Evolutionary conservation across 306 rosid genomes (phyloP).

Genomic region (Cucurbita moschata): DNA sequence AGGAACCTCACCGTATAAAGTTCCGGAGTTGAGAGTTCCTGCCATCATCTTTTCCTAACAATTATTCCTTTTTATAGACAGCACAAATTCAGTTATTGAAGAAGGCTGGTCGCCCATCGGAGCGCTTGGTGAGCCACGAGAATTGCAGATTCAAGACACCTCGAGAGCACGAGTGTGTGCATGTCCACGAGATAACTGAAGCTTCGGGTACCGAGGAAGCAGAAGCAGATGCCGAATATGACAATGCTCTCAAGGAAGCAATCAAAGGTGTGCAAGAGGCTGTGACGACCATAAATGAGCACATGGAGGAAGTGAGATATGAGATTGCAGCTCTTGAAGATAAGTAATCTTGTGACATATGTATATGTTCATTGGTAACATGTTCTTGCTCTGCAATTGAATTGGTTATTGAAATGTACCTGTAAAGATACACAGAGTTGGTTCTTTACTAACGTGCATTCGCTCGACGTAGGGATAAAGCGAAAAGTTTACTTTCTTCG

Average conservation of each 20-base stretch:
- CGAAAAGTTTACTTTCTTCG: background rate
- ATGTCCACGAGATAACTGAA: constrained; percentile 69
- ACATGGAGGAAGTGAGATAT: constrained; percentile 83
- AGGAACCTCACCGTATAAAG: background rate
- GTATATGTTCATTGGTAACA: background rate
- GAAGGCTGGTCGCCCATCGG: constrained; percentile 79
- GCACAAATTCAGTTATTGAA: constrained; percentile 69
- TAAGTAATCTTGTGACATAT: constrained; percentile 10
- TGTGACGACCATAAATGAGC: constrained; percentile 67
- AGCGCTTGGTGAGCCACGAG: constrained; percentile 66
- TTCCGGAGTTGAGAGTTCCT: background rate
- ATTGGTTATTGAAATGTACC: background rate
- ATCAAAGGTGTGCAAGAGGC: constrained; percentile 80
- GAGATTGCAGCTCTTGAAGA: constrained; percentile 80
- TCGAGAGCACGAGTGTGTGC: constrained; percentile 57
- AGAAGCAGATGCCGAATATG: constrained; percentile 76
- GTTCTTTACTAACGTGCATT: background rate
- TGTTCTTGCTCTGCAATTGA: background rate
- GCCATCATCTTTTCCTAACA: background rate
- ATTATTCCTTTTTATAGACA: constrained; percentile 36
- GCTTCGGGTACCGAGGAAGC: constrained; percentile 86
- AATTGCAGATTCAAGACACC: constrained; percentile 58
- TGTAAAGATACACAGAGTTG: background rate
- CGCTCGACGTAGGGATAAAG: background rate
- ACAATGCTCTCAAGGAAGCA: constrained; percentile 79